A percentile compares a stretch with the other conserved stretches of the same genome.
phyloP scores from a whole-genome alignment of 352 stramenopile species.

The Hyaloperonospora arabidopsidis region DNA sequence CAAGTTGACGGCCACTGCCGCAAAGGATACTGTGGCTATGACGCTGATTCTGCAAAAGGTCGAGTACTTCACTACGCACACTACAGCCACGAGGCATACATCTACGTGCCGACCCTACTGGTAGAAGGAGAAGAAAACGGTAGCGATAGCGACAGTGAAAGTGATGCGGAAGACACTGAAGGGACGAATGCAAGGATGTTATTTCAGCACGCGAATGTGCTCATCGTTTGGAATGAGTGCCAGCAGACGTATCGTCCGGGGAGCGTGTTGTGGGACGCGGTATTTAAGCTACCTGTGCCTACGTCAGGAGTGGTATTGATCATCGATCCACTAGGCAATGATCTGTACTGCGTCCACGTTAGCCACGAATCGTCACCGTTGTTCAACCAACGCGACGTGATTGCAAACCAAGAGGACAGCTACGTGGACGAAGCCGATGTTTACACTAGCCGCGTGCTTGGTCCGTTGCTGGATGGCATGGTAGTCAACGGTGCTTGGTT shows the following conservation, averaged over 20 bases:
- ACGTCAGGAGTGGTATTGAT: conserved; percentile 74
- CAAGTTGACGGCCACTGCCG: conserved; percentile 37
- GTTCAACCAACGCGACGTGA: conserved; percentile 64
- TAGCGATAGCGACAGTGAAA: conserved; percentile 30
- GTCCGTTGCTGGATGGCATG: conserved; percentile 77
- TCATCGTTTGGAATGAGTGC: conserved; percentile 85
- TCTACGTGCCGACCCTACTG: conserved; percentile 73
- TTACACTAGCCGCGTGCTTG: conserved; percentile 72
- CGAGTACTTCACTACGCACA: conserved; percentile 67
- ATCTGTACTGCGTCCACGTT: conserved; percentile 80
- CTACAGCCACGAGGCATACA: conserved; percentile 72
- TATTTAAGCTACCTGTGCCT: conserved; percentile 65
- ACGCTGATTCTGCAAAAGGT: conserved; percentile 31
- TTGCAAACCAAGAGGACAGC: conserved; percentile 63
- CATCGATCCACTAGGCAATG: conserved; percentile 77
- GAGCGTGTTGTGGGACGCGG: conserved; percentile 69
- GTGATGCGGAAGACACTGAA: conserved; percentile 26
- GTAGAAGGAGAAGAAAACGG: conserved; percentile 25
- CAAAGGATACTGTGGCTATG: conserved; percentile 42
- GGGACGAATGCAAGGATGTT: conserved; percentile 28
- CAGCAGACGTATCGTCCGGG: conserved; percentile 78
- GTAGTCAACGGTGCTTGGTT: conserved; percentile 80
- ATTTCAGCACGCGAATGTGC: conserved; percentile 58
- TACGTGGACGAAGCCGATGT: conserved; percentile 77
- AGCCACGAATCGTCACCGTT: conserved; percentile 72